Base-by-base conservation (phyloP, 768 basidiomycete species). In the Solioccasus polychromus region DNA sequence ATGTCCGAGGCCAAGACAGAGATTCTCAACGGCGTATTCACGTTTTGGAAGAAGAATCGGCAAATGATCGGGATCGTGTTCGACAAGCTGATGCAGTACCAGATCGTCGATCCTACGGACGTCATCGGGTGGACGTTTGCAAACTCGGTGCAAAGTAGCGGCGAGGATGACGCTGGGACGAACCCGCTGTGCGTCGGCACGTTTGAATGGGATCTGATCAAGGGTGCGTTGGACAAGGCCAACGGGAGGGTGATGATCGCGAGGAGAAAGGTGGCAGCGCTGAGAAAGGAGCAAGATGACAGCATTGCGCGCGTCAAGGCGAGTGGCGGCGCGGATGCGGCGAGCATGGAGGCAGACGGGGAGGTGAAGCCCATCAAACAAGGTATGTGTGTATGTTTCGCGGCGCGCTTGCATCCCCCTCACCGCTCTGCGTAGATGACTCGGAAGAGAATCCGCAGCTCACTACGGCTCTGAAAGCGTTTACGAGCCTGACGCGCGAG, bases 31-130 rank as follows among this genome's bases (percentile, higher is more conserved):
- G 78, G 83, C 3, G 80, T 85, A 0, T 79, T 81, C 0, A 64
- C 72, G 4, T 98, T 94, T 69, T 99, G 94, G 94, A 76, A 76
- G 52, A 67, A 82, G 55, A 92, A 88, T 59, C 72, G 78, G 24
- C 93, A 97, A 57, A 91, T 93, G 82, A 74, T 93, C 37, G 76
- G 77, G 14, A 93, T 99, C 60, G 92, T 97, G 8, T 85, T 95
- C 51, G 96, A 98, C 74, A 99, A 99, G 70, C 72, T 98, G 43
- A 88, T 98, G 82, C 95, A 98, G 62, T 99, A 99, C 68, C 93
- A 96, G 62, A 89, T 98, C 45, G 86, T 98, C 31, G 93, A 97
- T 56, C 92, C 94, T 0, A 82, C 83, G 14, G 94, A 99, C 53
- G 86, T 98, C 8, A 85, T 96, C 43, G 71, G 71, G 4, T 95